phyloP scores from a whole-genome alignment of 192 early-diverging fungal species.

The Spinellus fusiger region DNA sequence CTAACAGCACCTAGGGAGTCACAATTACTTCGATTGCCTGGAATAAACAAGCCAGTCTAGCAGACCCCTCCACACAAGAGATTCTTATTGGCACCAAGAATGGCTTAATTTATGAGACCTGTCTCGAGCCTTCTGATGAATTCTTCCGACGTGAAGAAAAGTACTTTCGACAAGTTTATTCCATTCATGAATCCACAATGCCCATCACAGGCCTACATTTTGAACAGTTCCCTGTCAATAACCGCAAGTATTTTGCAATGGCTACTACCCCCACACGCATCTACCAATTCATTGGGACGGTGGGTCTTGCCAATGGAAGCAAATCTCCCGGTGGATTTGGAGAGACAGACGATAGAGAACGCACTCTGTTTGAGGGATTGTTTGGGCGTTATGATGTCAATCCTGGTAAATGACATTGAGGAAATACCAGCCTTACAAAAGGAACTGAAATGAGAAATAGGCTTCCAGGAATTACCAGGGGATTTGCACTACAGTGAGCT shows the following conservation, averaged over 20 bases:
- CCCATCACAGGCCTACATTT: constrained; percentile 79
- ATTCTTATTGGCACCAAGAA: constrained; percentile 83
- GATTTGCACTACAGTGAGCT: constrained; percentile 51
- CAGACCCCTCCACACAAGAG: constrained; percentile 63
- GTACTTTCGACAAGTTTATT: constrained; percentile 66
- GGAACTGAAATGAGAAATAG: too few relatives aligned
- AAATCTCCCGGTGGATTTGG: neutral
- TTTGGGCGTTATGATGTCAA: constrained; percentile 64
- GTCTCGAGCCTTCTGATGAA: constrained; percentile 82
- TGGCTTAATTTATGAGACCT: constrained; percentile 86
- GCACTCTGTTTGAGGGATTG: constrained; percentile 70
- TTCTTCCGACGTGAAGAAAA: constrained; percentile 80
- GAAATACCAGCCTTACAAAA: neutral
- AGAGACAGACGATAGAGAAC: constrained; percentile 38
- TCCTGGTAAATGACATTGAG: constrained; percentile 48
- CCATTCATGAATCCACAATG: constrained; percentile 58
- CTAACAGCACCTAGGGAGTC: constrained; percentile 46
- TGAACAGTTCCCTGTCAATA: constrained; percentile 69
- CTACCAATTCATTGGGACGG: constrained; percentile 85
- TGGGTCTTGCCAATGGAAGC: constrained; percentile 28
- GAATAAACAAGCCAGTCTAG: constrained; percentile 54
- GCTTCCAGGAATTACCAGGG: constrained; percentile 53
- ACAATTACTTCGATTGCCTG: constrained; percentile 87
- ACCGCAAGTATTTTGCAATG: constrained; percentile 76
- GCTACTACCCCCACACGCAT: constrained; percentile 79